These are phyloP conservation scores for Aureobasidium sp. DNA, from an alignment of 2,329 filamentous ascomycete species.

Conservation along the genomic window DNA sequence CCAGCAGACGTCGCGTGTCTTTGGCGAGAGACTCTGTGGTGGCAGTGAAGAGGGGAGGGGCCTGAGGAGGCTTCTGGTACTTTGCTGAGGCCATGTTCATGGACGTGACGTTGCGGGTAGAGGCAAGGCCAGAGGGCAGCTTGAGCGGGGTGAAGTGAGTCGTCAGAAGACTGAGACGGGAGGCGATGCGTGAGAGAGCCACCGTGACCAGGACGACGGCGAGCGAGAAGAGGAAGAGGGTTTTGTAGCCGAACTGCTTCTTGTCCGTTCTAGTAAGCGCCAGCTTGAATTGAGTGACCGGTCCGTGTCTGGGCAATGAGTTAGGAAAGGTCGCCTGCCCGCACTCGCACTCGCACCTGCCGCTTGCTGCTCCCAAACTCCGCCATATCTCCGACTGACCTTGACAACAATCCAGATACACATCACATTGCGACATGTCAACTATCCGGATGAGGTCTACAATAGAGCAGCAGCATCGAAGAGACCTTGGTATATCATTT, in stretches of 20 bases:
- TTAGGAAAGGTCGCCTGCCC: not conserved
- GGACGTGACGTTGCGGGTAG: constrained; percentile 39
- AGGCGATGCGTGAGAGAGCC: constrained; percentile 28
- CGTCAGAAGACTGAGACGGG: constrained; percentile 26
- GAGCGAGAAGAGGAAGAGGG: constrained; percentile 27
- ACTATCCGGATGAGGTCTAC: not conserved
- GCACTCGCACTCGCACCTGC: not conserved
- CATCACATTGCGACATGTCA: constrained; percentile 6
- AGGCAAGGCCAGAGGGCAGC: constrained; percentile 17
- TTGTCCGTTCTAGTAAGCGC: not conserved
- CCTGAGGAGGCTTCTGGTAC: constrained; percentile 69
- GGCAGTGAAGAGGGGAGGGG: constrained; percentile 69
- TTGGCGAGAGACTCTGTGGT: constrained; percentile 62
- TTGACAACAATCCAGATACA: not conserved
- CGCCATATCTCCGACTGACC: not conserved
- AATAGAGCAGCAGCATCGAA: not conserved
- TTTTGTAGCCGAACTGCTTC: constrained; percentile 8
- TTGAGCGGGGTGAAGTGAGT: constrained; percentile 27
- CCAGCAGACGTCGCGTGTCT: constrained; percentile 57
- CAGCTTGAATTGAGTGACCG: constrained; percentile 6
- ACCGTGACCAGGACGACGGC: constrained; percentile 25
- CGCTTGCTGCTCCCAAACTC: not conserved
- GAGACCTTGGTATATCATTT: not conserved
- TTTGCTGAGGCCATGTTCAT: constrained; percentile 57
- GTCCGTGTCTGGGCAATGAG: not conserved